Base-by-base conservation (phyloP, 2,329 filamentous ascomycete species). In the Lecanoromycetidae sp. region DNA sequence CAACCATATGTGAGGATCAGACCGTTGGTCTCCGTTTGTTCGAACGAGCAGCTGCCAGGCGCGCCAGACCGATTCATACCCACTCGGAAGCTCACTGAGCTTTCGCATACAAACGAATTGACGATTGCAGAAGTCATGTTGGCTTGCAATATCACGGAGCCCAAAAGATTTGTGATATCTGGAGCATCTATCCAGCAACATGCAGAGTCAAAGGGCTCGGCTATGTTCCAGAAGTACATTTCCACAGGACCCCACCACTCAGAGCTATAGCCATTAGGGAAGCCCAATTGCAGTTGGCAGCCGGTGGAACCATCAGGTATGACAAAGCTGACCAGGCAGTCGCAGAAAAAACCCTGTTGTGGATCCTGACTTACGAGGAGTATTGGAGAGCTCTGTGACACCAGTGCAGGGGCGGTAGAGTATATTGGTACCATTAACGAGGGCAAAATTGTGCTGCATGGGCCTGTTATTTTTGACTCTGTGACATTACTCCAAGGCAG, bases 311-410 rank as follows among this genome's bases (percentile, higher is more conserved):
- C 6, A 8, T 29, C 26, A 29, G 38, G 25, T 13, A 30, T 4
- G 15, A 13, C 26, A 27, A 41, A 41, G 26, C 26, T 41, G 38
- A 41, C 15, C 23, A 41, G 38, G 26, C 38, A 41, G 26, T 30
- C 25, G 38, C 38, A 41, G 25, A n/a, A 29, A 19, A 13, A 25
- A 13, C 23, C 26, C 5, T 41, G 15, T 7, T 30, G 5, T 10
- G 26, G 38, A 9, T 30, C 6, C 10, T 41, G 38, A 19, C 12
- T 27, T 5, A 30, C 3, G 22, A 29, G 4, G 26, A 41, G 22
- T 2, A 23, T 37, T 7, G 27, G 13, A 9, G 25, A 17, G 23
- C 22, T 30, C 26, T 19, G 38, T 27, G 15, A 25, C 10, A 30
- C 22, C 17, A 41, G 22, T 12, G n/a, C 26, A 15, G 38, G 38